Conservation (phyloP, 805 yeast genomes). For the Candida nanaspora region DNA sequence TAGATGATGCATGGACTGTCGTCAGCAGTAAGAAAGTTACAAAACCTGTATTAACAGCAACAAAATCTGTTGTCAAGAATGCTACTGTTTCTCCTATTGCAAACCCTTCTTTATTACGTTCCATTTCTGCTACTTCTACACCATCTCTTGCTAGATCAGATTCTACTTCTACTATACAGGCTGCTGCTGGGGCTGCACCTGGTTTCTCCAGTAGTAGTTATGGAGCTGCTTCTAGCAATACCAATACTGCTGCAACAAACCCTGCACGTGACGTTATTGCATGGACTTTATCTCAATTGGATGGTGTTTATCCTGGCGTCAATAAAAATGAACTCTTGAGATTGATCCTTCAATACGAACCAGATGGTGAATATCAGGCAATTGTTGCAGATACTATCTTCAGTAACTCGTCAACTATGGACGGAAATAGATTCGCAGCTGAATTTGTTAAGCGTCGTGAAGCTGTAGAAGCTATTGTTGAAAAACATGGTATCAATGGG, state of each 20-base stretch:
- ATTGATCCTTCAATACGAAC: no score
- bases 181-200: no score
- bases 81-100: slow-evolving; percentile 9
- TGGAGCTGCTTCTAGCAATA: no score
- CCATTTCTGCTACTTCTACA: slow-evolving; percentile 22
- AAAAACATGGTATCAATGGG: slow-evolving; percentile 28
- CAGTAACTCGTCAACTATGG: slow-evolving; percentile 82
- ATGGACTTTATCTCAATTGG: slow-evolving; percentile 54
- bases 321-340: slow-evolving; percentile 72
- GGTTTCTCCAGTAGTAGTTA: no score
- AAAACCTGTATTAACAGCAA: slow-evolving; percentile 16
- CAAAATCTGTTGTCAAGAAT: slow-evolving; percentile 2
- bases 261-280: no score
- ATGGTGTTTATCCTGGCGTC: slow-evolving; percentile 65
- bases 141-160: slow-evolving; percentile 1
- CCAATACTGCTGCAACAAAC: no score
- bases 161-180: not conserved
- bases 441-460: slow-evolving; percentile 80
- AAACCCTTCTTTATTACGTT: slow-evolving; percentile 29
- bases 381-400: slow-evolving; percentile 90
- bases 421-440: slow-evolving; percentile 88
- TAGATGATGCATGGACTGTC: slow-evolving; percentile 28
- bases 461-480: slow-evolving; percentile 55
- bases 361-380: slow-evolving; percentile 66
- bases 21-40: slow-evolving; percentile 31